A percentile compares a stretch with the other conserved stretches of the same genome.
phyloP scores from a whole-genome alignment of 305 asterid genomes.

The Ruellia speciosa region DNA sequence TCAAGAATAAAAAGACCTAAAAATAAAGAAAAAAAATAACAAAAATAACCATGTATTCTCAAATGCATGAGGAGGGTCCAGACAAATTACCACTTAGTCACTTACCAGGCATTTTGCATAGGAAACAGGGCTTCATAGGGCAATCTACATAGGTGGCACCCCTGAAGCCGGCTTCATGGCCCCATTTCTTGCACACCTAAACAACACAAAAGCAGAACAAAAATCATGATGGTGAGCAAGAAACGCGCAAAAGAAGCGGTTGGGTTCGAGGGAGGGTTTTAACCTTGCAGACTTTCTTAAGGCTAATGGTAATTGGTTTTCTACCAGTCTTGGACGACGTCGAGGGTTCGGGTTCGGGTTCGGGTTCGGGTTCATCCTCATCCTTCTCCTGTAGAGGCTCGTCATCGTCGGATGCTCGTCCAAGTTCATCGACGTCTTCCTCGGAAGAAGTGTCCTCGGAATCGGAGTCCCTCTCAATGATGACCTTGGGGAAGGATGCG shows the following conservation, averaged over 20 bases:
- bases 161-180: conserved; percentile 92
- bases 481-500: conserved; percentile 34
- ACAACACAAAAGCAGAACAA: neutral
- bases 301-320: conserved; percentile 39
- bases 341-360: conserved; percentile 19
- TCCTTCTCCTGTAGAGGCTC: conserved; percentile 22
- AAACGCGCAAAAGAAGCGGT: neutral
- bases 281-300: conserved; percentile 60
- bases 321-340: conserved; percentile 27
- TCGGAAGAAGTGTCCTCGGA: conserved; percentile 37
- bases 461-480: conserved; percentile 43
- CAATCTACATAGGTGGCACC: conserved; percentile 97
- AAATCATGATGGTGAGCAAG: neutral
- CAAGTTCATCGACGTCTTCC: conserved; percentile 24
- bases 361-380: conserved; percentile 3
- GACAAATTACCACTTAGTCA: too few relatives aligned
- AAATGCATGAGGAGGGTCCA: neutral
- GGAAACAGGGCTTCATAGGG: conserved; percentile 98
- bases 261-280: conserved; percentile 6
- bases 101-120: conserved; percentile 97
- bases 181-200: conserved; percentile 90
- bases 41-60: neutral
- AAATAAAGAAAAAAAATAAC: neutral
- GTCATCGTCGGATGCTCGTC: conserved; percentile 29
- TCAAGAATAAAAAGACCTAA: neutral